These are phyloP conservation scores for Azolla pinnata DNA, from an alignment of 75 land plant genomes.

Conservation along the genomic window DNA sequence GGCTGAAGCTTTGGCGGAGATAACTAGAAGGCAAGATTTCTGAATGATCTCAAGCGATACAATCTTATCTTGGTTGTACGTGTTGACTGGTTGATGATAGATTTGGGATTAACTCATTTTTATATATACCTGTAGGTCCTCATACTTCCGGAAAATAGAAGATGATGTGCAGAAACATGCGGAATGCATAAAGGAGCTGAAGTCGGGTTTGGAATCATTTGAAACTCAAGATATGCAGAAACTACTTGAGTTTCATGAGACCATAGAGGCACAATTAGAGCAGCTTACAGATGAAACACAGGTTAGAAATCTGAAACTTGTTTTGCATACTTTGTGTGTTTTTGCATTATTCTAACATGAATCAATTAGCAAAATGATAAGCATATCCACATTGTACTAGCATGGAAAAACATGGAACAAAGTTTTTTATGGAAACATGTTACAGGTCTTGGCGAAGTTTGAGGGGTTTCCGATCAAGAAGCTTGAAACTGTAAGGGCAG, in stretches of 20 bases:
- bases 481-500: slow-evolving; percentile 41
- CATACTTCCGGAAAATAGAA: slow-evolving; percentile 42
- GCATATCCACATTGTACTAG: too few relatives aligned
- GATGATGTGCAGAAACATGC: slow-evolving; percentile 48
- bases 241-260: slow-evolving; percentile 36
- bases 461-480: slow-evolving; percentile 66
- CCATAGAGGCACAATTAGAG: slow-evolving; percentile 44
- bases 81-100: too few relatives aligned
- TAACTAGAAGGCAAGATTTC: too few relatives aligned
- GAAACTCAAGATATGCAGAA: slow-evolving; percentile 47
- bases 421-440: not conserved
- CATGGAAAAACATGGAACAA: not conserved
- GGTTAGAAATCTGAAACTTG: slow-evolving; percentile 28
- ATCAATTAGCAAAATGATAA: too few relatives aligned
- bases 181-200: slow-evolving; percentile 30
- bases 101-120: too few relatives aligned
- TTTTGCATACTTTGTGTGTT: too few relatives aligned
- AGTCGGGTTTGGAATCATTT: slow-evolving; percentile 30
- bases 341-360: too few relatives aligned
- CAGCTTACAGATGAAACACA: slow-evolving; percentile 50
- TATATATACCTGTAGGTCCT: slow-evolving; percentile 9
- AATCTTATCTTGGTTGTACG: too few relatives aligned
- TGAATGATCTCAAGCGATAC: too few relatives aligned
- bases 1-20: too few relatives aligned
- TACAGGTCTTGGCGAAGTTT: slow-evolving; percentile 53